Conservation (phyloP, 2,329 filamentous ascomycete species). For the Truncatella angustata region DNA sequence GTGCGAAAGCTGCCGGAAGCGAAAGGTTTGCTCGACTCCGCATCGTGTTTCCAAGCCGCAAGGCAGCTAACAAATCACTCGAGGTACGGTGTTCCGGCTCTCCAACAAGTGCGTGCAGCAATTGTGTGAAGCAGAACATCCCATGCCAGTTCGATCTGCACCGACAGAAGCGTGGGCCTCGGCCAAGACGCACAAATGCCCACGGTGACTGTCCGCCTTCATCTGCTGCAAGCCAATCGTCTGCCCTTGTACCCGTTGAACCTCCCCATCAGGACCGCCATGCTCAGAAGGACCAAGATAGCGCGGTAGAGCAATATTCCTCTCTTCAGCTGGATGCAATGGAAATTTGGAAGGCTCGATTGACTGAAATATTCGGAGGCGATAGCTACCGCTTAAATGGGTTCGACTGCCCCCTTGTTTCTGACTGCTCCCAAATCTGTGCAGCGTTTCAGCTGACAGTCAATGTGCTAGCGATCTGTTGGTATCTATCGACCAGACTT, state of each 20-base stretch:
- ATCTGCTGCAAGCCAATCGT: background rate
- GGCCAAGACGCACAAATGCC: background rate
- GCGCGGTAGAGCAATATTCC: background rate
- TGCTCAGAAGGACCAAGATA: background rate
- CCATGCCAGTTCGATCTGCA: background rate
- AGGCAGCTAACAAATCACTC: background rate
- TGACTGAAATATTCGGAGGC: background rate
- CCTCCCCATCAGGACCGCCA: background rate
- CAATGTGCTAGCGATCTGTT: background rate
- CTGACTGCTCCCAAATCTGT: background rate
- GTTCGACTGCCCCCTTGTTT: background rate
- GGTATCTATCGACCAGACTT: background rate
- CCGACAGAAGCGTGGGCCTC: background rate
- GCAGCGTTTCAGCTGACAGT: background rate
- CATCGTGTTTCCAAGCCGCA: background rate
- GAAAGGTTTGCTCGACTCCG: background rate
- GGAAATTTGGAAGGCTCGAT: background rate
- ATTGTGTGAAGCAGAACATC: background rate
- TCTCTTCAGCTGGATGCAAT: background rate
- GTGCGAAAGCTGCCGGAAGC: background rate
- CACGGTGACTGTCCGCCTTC: background rate
- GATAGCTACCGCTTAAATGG: background rate
- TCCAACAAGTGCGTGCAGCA: background rate
- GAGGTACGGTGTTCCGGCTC: background rate
- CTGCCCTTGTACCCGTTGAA: background rate